phyloP scores from a whole-genome alignment of 257 asterid species.

The Nicotiana noctiflora region DNA sequence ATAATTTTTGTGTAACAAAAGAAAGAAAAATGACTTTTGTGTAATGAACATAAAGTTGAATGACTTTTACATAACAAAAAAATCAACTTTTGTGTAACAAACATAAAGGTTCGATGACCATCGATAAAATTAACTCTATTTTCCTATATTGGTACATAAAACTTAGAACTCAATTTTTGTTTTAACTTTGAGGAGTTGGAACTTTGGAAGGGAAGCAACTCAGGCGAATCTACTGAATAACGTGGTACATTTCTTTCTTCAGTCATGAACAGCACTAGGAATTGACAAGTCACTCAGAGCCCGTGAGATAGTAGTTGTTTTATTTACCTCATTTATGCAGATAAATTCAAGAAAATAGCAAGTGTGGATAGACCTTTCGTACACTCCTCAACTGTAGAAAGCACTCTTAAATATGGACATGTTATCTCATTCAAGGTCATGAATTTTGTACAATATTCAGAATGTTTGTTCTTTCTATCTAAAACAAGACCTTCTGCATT shows the following conservation, averaged over 20 bases:
- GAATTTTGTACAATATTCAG: not conserved
- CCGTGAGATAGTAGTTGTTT: not conserved
- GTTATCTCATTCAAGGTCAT: not conserved
- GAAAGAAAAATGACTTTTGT: too few relatives aligned
- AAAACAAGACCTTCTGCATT: not conserved
- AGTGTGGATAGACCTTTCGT: not conserved
- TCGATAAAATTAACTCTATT: too few relatives aligned
- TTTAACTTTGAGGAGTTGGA: not conserved
- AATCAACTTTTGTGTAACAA: too few relatives aligned
- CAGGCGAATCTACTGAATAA: not conserved
- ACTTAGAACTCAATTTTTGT: not conserved
- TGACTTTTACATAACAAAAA: too few relatives aligned
- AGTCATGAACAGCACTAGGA: not conserved
- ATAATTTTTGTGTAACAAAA: too few relatives aligned
- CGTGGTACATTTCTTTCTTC: not conserved
- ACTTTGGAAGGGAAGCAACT: not conserved
- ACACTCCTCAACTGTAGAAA: not conserved
- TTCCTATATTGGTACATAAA: too few relatives aligned
- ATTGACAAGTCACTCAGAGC: not conserved
- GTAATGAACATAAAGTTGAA: too few relatives aligned
- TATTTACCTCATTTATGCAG: not conserved
- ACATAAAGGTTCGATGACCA: too few relatives aligned
- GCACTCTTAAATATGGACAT: not conserved
- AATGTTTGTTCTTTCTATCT: not conserved
- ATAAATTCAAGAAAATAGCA: not conserved